Evolutionary conservation across 2,329 filamentous ascomycete species (phyloP).

Genomic region (Ceratocystis cubensis): DNA sequence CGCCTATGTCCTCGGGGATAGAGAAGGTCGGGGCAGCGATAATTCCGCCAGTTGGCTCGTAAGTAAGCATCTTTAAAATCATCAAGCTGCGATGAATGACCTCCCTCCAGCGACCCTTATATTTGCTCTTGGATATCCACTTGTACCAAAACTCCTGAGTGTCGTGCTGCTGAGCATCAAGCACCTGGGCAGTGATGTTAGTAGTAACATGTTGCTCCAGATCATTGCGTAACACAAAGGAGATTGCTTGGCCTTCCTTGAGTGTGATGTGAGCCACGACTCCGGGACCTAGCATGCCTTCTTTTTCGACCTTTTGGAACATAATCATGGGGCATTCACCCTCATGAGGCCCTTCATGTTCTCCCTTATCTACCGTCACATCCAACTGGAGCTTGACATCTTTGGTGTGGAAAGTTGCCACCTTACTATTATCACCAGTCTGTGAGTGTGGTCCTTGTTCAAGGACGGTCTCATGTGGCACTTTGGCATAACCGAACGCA

Average conservation of each 20-base stretch:
- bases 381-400: conserved; percentile 52
- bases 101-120: conserved; percentile 60
- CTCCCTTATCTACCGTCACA: conserved; percentile 51
- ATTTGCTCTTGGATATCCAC: conserved; percentile 59
- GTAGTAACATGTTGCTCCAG: conserved; percentile 44
- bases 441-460: conserved; percentile 33
- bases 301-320: conserved; percentile 42
- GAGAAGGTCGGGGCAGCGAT: conserved; percentile 67
- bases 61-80: conserved; percentile 64
- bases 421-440: conserved; percentile 38
- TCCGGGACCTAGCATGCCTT: conserved; percentile 47
- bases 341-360: conserved; percentile 31
- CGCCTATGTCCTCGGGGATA: conserved; percentile 61
- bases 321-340: conserved; percentile 38
- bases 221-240: conserved; percentile 55
- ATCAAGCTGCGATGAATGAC: conserved; percentile 58
- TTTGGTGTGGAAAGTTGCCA: conserved; percentile 49
- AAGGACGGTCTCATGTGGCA: conserved; percentile 48
- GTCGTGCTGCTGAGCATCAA: conserved; percentile 53
- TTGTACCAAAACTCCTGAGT: conserved; percentile 61
- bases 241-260: conserved; percentile 54
- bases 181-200: conserved; percentile 43
- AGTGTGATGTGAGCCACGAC: conserved; percentile 48
- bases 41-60: conserved; percentile 66
- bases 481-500: conserved; percentile 56